Base-by-base conservation (phyloP, 129 eudicot genomes). In the Chrysanthemum seticuspe region DNA sequence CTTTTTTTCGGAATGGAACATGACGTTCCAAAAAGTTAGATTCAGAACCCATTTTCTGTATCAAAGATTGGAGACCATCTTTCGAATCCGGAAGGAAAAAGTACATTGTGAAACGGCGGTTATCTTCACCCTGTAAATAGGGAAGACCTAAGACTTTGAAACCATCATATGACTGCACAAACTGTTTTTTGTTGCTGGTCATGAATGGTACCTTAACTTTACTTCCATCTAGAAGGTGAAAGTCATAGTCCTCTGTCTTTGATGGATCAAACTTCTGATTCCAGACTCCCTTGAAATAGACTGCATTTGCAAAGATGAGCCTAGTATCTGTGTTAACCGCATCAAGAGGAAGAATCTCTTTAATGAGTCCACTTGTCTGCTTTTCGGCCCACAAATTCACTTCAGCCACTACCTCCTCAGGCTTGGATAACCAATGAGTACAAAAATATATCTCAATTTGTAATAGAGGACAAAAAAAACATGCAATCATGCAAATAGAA, bases 251-350 rank as follows among this genome's bases (percentile, higher is more conserved):
- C 62, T 71, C 72, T 16, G 96, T 81, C 48, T 53, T 19, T 19
- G 96, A 79, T 34, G 87, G 77, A 53, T 89, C 89, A 49, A 89
- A 89, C 34, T 84, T 86, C 34, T 83, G 79, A 25, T 34, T 75
- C 96, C 96, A 89, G 34, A 83, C 79, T 63, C 96, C 96, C 71
- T 89, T 89, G 72, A 86, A 89, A 36, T 86, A 89, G 19, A 89
- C 48, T 14, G 89, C 91, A 67, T 89, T 89, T 57, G 96, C 87
- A 54, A 89, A 72, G 68, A 86, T 76, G 40, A 86, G 86, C 76
- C 83, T 78, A 0, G 96, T 86, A 0, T 80, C 58, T 51, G 15
- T 51, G 56, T 83, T 80, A 16, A 86, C 87, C 21, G 91, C 72
- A 18, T 74, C 87, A 27, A 82, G 50, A 57, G 91, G 91, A 64